Conservation (phyloP, 306 rosid genomes). For the Parietaria judaica region DNA sequence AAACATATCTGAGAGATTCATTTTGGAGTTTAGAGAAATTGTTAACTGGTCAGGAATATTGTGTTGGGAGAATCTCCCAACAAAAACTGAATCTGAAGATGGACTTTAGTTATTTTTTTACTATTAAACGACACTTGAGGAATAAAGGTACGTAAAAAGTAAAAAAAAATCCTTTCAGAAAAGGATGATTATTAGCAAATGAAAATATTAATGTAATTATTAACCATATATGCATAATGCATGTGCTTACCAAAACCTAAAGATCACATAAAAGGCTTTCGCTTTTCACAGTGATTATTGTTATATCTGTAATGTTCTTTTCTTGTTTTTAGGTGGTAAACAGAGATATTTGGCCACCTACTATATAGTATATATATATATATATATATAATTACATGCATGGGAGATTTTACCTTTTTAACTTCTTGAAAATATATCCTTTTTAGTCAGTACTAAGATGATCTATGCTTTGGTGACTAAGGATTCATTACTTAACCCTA, state of each 20-base stretch:
- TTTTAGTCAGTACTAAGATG: neutral
- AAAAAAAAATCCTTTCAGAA: neutral
- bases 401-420: neutral
- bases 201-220: neutral
- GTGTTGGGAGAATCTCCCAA: constrained; percentile 60
- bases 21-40: constrained; percentile 37
- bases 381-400: neutral
- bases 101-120: constrained; percentile 26
- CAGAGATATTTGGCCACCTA: constrained; percentile 6
- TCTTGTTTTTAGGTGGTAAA: neutral
- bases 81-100: constrained; percentile 49
- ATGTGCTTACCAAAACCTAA: constrained; percentile 23
- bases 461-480: neutral
- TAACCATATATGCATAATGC: constrained; percentile 19
- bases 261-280: neutral
- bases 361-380: neutral
- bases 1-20: constrained; percentile 19
- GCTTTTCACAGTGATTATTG: neutral
- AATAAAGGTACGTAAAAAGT: too few species aligned
- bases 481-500: too few species aligned
- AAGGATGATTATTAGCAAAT: neutral
- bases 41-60: constrained; percentile 59
- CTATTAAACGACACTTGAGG: neutral
- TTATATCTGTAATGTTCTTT: neutral
- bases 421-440: neutral